Evolutionary conservation across 1,284 basidiomycete species (phyloP).

Genomic region (Cutaneotrichosporon curvatum): DNA sequence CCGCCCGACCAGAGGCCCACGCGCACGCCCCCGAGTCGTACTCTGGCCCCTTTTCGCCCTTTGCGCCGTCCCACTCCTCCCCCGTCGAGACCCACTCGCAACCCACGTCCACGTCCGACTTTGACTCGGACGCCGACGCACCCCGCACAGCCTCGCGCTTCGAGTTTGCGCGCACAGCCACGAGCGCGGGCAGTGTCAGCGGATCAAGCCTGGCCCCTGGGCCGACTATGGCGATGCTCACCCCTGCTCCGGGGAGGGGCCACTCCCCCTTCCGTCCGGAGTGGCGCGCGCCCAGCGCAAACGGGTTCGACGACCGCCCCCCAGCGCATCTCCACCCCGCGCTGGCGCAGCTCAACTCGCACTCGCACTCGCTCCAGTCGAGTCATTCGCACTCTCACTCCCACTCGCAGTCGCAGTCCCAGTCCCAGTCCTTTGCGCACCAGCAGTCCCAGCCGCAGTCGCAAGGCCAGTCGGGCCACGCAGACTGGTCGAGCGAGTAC

Average conservation of each 20-base stretch:
- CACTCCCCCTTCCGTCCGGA: conserved; percentile 19
- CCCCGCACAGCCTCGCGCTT: conserved; percentile 16
- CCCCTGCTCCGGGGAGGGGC: conserved; percentile 6
- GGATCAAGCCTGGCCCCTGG: no score
- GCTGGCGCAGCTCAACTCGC: conserved; percentile 17
- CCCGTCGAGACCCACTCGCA: conserved; percentile 10
- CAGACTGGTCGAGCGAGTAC: no score
- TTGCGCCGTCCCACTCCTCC: conserved; percentile 10
- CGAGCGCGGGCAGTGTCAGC: no score
- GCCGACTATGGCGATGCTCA: no score
- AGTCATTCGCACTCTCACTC: background rate
- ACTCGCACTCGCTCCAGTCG: conserved; percentile 1
- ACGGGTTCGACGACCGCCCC: conserved; percentile 15
- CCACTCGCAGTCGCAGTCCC: background rate
- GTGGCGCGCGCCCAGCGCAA: conserved; percentile 12
- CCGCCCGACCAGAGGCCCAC: conserved; percentile 8
- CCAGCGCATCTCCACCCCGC: conserved; percentile 16
- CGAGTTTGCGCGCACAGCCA: conserved; percentile 17
- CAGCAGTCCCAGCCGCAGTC: background rate
- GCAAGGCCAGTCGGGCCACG: background rate
- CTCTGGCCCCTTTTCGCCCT: conserved; percentile 18
- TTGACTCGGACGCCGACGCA: conserved; percentile 5
- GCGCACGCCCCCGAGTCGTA: conserved; percentile 5
- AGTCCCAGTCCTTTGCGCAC: background rate
- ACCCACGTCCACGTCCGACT: conserved; percentile 8